Evolutionary conservation across 495 filamentous ascomycete genomes (phyloP), one percentile per base, ranked within the genome.

Genomic region (Thermochaetoides thermophila): DNA sequence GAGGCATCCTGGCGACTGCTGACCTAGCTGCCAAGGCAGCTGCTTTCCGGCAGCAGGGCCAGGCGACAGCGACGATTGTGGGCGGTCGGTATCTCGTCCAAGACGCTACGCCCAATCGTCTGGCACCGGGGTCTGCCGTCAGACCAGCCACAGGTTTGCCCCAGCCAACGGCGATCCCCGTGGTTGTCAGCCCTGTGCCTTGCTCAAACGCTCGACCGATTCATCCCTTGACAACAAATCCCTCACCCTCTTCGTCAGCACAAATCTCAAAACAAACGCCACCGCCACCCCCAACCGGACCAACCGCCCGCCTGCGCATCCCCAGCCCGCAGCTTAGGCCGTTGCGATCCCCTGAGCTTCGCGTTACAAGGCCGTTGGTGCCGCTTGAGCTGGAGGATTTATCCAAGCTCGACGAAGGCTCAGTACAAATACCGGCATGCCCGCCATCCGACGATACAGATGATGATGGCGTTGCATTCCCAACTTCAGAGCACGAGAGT

Each of bases 401-500:
- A n/a, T n/a, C n/a, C 10, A 44, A 51, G 3, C 9, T 48, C 12
- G 46, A 53, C 8, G 45, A 49, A 7, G 38, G 53, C 1, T 46
- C 55, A 20, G 43, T 43, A 21, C n/a, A n/a, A n/a, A n/a, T n/a
- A n/a, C n/a, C n/a, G n/a, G n/a, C n/a, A n/a, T n/a, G n/a, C n/a
- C n/a, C n/a, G n/a, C n/a, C n/a, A n/a, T n/a, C n/a, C n/a, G n/a
- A n/a, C n/a, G n/a, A n/a, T n/a, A n/a, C n/a, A n/a, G 33, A 50
- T 18, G 34, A 31, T 14, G 33, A 33, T 7, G 49, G 55, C 19
- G 54, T 60, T 19, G 54, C 63, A 9, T 64, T 64, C 17, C 60
- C 62, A 1, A 56, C 56, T 11, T 52, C 55, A 14, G 59, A 57
- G 27, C 57, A 60, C 32, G 61, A 61, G 13, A 59, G 55, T 11